Base-by-base conservation (phyloP, 768 basidiomycete genomes). In the Exidia glandulosa region DNA sequence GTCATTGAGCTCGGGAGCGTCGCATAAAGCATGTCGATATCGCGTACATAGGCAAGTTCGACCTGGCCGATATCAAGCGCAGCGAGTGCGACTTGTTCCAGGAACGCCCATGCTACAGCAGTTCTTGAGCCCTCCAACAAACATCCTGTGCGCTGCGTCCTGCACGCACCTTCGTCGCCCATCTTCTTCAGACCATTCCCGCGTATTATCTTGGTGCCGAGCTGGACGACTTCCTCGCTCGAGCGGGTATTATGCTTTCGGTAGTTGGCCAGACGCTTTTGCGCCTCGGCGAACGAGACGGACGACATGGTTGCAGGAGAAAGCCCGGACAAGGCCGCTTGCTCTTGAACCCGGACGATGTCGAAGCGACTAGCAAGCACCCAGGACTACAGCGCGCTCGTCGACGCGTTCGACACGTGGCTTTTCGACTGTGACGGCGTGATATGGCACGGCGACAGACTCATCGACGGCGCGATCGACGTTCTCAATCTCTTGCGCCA, bases 401-500 rank as follows among this genome's bases (percentile, higher is more conserved):
- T 81, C 32, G 75, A 78, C 67, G 73, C 80, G 67, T 93, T 88
- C 70, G 94, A 97, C 69, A 95, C 94, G 29, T 94, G 93, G 85
- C 80, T 97, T 73, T 90, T 96, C 64, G 94, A 97, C 72, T 97
- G 94, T 68, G 94, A 97, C 68, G 94, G 94, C 14, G 94, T 97
- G 23, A 77, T 97, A 32, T 97, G 94, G 90, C 83, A 85, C 59
- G 94, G 89, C 14, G 87, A 88, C 71, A 77, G 78, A 54, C 75
- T 88, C 31, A 82, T 94, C 65, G 86, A 90, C 14, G 91, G 91
- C 9, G 87, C 84, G 2, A 73, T 81, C 41, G 81, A 92, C 48
- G 89, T 91, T 23, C 76, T 97, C 63, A 74, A 78, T 55, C 73
- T 86, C 61, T 75, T 96, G 64, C 81, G 94, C 62, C 76, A 77